Conservation (phyloP, 1,284 basidiomycete genomes). For the Ustilago nuda region DNA sequence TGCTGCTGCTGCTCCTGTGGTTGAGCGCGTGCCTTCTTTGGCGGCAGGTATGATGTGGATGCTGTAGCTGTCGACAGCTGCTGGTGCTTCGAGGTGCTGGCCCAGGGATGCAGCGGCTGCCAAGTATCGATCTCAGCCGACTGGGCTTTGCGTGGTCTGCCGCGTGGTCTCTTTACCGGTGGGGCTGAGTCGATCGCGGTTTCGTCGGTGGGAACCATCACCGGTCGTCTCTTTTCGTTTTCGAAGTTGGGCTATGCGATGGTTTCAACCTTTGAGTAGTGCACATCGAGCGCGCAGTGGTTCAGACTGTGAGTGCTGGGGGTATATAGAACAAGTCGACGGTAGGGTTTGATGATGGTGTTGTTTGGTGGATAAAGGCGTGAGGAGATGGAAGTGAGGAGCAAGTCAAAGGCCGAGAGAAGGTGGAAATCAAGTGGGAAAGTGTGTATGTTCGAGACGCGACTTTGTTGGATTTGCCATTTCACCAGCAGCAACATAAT, state of each 20-base stretch:
- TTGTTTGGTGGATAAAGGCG: neutral
- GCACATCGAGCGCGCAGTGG: neutral
- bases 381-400: neutral
- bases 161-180: constrained; percentile 8
- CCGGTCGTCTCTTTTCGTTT: neutral
- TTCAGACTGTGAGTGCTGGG: neutral
- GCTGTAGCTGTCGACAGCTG: neutral
- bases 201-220: neutral
- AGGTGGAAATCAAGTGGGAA: neutral
- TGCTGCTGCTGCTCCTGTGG: constrained; percentile 1
- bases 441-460: constrained; percentile 14
- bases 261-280: no score
- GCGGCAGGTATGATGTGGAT: neutral
- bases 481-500: constrained; percentile 4
- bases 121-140: constrained; percentile 19
- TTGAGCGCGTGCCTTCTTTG: neutral
- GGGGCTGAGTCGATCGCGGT: neutral
- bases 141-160: constrained; percentile 18
- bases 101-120: constrained; percentile 37
- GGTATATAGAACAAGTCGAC: neutral
- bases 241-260: neutral
- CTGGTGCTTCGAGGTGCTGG: neutral
- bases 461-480: constrained; percentile 5
- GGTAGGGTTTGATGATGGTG: constrained; percentile 10
- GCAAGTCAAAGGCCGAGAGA: neutral